Evolutionary conservation across 768 basidiomycete genomes (phyloP), one percentile per base, ranked within the genome.

Genomic region (Saitozyma podzolica): DNA sequence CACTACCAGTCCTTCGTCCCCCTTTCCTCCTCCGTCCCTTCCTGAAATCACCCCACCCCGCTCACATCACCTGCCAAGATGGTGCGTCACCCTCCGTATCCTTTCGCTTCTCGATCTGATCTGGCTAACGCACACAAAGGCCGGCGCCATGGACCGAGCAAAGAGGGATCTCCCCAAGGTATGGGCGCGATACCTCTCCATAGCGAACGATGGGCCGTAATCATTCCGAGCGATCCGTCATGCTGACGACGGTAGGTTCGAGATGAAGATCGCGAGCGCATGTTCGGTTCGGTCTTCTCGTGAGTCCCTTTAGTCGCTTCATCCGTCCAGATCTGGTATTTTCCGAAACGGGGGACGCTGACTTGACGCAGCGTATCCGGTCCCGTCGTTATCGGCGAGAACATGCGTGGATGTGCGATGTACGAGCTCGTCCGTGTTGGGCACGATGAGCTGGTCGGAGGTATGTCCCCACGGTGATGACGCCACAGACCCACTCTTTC

Each of bases 371-470:
- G 94, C 65, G 96, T 99, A 47, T 99, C 96, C 45, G 96, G 96
- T 49, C 96, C 96, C 55, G 95, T 97, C 83, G 95, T 99, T 74
- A 88, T 98, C 77, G 94, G 93, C 65, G 90, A 89, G 84, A 93
- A 94, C 82, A 97, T 62, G 95, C 93, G 69, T 92, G 98, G 96
- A 91, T 95, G 81, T 92, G 97, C 81, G 87, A 98, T 67, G 96
- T 83, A 71, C 74, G 78, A 78, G 54, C 60, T 77, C 43, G 78
- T 95, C 60, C 90, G 96, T 70, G 96, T 98, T 56, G 96, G 96
- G 4, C 96, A 99, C 77, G 91, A 97, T 80, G 95, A 98, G 81
- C 87, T 97, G 14, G 95, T 97, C 37, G 95, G 95, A 82, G 94
- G 93, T 94, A 45, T 55, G 78, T 69, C 37, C 39, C 52, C 29